A percentile compares a stretch with the other conserved stretches of the same genome.
Conservation (phyloP, 1,139 yeast genomes). For the Candida labiduridarum region DNA sequence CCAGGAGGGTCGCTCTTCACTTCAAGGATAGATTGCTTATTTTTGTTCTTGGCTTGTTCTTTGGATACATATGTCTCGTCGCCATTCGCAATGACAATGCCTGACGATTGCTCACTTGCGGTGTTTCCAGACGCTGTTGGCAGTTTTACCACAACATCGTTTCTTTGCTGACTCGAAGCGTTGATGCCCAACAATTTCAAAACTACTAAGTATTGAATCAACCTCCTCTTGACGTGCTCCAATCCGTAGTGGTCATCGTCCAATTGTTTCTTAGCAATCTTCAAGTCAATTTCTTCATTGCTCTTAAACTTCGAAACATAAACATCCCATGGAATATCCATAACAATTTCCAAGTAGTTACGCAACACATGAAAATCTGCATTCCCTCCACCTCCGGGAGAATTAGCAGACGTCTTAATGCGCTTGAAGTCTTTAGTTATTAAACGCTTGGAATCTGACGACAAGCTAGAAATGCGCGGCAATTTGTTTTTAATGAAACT, state of each 20-base stretch:
- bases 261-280: conserved; percentile 58
- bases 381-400: conserved; percentile 47
- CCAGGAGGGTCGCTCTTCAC: conserved; percentile 5
- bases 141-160: neutral
- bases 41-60: conserved; percentile 30
- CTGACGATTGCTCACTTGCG: conserved; percentile 12
- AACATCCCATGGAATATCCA: conserved; percentile 67
- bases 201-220: conserved; percentile 81
- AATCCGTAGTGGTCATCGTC: conserved; percentile 87
- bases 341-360: conserved; percentile 68
- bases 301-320: conserved; percentile 39
- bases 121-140: neutral
- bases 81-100: conserved; percentile 39
- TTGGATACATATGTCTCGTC: conserved; percentile 37
- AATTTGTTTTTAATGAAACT: conserved; percentile 51
- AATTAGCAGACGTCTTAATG: conserved; percentile 54
- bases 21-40: conserved; percentile 22
- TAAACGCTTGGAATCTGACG: conserved; percentile 57
- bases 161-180: conserved; percentile 29
- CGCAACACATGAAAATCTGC: conserved; percentile 77
- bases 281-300: conserved; percentile 54
- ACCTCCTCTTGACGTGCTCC: conserved; percentile 75
- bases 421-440: conserved; percentile 66
- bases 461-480: conserved; percentile 37
- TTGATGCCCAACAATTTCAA: conserved; percentile 59